Percentiles rank a stretch among this genome's conserved stretches.
phyloP scores from a whole-genome alignment of 345 rosid genomes.

The Eucalyptus marginata region DNA sequence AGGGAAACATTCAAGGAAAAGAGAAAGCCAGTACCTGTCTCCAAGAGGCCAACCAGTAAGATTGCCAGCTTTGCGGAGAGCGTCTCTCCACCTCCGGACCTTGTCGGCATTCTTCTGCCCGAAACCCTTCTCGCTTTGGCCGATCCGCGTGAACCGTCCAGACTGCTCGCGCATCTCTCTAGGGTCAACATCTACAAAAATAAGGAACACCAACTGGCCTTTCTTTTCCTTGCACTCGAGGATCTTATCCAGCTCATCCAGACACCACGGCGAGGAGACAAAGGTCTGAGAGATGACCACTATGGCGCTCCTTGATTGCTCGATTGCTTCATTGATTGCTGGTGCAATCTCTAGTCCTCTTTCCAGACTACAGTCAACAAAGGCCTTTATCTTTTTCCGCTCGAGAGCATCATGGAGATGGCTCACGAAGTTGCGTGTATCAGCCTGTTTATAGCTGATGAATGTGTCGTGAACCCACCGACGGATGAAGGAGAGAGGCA shows the following conservation, averaged over 20 bases:
- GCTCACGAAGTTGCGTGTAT: background rate
- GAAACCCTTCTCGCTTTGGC: background rate
- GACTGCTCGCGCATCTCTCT: background rate
- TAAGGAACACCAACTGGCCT: background rate
- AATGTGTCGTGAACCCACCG: background rate
- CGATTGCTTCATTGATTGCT: background rate
- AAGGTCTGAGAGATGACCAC: background rate
- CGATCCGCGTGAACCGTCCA: background rate
- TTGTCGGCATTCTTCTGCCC: background rate
- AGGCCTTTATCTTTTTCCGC: background rate
- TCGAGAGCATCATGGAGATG: background rate
- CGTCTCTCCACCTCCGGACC: background rate
- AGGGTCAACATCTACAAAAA: background rate
- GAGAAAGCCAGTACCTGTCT: background rate
- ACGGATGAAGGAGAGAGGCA: background rate
- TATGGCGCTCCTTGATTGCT: background rate
- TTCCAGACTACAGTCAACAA: background rate
- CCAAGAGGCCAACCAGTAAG: background rate
- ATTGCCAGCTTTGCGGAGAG: background rate
- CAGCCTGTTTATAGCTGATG: background rate
- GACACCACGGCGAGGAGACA: background rate
- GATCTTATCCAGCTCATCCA: background rate
- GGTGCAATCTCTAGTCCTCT: background rate
- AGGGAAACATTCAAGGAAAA: background rate
- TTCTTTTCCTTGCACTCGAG: background rate